These are phyloP conservation scores for Solanum medicagineum DNA, from an alignment of 257 asterid genomes.

Conservation along the genomic window DNA sequence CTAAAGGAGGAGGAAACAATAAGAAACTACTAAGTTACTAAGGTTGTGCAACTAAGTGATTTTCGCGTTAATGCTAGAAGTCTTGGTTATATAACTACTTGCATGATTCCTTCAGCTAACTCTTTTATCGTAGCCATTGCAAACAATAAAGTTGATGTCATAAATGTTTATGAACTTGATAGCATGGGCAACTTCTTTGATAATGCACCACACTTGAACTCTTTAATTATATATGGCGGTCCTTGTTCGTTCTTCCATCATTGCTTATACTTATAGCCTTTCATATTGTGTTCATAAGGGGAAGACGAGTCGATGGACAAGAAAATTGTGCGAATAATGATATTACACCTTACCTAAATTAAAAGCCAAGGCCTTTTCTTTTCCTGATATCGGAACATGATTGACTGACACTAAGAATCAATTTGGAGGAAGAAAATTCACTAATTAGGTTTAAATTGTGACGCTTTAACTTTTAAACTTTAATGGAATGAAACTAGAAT, in stretches of 20 bases:
- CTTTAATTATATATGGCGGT: not conserved
- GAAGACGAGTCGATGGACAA: not conserved
- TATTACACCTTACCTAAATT: not conserved
- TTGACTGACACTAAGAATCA: not conserved
- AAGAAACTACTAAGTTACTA: not conserved
- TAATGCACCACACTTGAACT: not conserved
- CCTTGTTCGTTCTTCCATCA: not conserved
- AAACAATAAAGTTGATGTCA: not conserved
- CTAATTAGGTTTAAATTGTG: not conserved
- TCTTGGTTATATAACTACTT: not conserved
- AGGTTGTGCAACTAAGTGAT: not conserved
- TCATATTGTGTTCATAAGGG: not conserved
- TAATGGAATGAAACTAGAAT: not conserved
- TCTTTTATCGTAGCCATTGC: not conserved
- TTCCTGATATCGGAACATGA: not conserved
- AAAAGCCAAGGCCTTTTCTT: not conserved
- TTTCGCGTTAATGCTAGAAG: no score
- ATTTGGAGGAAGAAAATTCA: not conserved
- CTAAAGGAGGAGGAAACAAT: not conserved
- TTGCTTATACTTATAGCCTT: not conserved
- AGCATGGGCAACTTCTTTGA: not conserved
- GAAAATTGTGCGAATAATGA: not conserved
- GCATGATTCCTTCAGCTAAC: not conserved
- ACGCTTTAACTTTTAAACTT: not conserved
- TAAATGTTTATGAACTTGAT: not conserved